A percentile compares a stretch with the other conserved stretches of the same genome.
These are phyloP conservation scores for Mycena alexandri DNA, from an alignment of 768 basidiomycete species.

Conservation along the genomic window DNA sequence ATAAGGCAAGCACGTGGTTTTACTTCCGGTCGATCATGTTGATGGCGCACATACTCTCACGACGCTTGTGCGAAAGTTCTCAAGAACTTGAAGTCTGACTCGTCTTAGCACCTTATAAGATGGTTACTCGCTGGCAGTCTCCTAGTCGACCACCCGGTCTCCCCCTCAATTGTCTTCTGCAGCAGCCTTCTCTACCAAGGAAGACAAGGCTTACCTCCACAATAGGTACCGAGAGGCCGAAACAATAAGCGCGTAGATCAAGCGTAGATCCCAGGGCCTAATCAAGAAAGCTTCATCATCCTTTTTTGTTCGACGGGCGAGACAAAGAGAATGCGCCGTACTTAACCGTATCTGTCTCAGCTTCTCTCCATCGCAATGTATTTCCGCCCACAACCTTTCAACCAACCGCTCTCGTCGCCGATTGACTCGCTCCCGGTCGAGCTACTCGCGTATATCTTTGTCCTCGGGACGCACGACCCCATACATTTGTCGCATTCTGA, in stretches of 20 bases:
- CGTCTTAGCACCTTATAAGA: slow-evolving; percentile 9
- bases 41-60: slow-evolving; percentile 13
- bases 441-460: slow-evolving; percentile 69
- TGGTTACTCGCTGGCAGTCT: neutral
- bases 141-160: slow-evolving; percentile 14
- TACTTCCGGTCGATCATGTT: slow-evolving; percentile 23
- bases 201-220: neutral
- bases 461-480: slow-evolving; percentile 55
- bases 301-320: slow-evolving; percentile 50
- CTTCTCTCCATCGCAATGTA: slow-evolving; percentile 8
- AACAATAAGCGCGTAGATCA: slow-evolving; percentile 31
- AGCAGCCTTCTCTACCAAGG: neutral
- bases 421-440: slow-evolving; percentile 66
- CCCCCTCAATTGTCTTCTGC: slow-evolving; percentile 28
- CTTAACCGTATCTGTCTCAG: slow-evolving; percentile 42
- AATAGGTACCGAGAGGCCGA: neutral
- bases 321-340: slow-evolving; percentile 49
- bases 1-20: slow-evolving; percentile 2
- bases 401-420: slow-evolving; percentile 32
- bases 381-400: neutral
- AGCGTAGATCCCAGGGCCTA: slow-evolving; percentile 9
- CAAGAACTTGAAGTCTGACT: slow-evolving; percentile 31
- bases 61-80: slow-evolving; percentile 28
- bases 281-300: slow-evolving; percentile 40
- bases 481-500: slow-evolving; percentile 39